phyloP scores from a whole-genome alignment of 1,284 basidiomycete species.

The Rhodotorula sp. region DNA sequence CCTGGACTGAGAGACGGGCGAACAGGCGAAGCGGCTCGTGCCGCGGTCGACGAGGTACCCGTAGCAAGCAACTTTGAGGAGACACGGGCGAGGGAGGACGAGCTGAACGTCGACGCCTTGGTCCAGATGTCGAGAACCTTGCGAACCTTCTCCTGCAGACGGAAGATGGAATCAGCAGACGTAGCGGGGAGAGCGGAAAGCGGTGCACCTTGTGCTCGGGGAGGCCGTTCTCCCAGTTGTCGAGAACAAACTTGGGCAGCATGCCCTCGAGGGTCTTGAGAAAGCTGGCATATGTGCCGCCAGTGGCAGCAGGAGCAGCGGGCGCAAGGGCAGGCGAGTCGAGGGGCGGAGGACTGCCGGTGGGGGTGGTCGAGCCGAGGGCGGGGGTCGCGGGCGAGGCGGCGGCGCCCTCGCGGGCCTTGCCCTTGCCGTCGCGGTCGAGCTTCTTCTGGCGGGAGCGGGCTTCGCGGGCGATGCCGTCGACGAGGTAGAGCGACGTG shows the following conservation, averaged over 20 bases:
- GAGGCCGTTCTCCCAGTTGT: conserved; percentile 66
- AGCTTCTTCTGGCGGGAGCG: conserved; percentile 66
- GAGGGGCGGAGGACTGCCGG: conserved; percentile 8
- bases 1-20: conserved; percentile 22
- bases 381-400: background rate
- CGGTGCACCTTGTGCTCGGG: conserved; percentile 82
- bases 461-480: conserved; percentile 83
- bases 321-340: background rate
- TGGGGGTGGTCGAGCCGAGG: conserved; percentile 26
- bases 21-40: background rate
- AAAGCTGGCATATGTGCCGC: conserved; percentile 77
- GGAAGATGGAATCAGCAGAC: too few relatives aligned
- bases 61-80: conserved; percentile 30
- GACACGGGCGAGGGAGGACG: conserved; percentile 58
- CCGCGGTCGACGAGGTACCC: background rate
- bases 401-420: background rate
- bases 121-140: conserved; percentile 95
- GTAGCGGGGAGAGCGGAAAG: conserved; percentile 43
- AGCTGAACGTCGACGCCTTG: conserved; percentile 80
- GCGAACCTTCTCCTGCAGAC: conserved; percentile 81
- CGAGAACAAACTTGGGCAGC: conserved; percentile 77
- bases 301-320: background rate
- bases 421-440: conserved; percentile 39
- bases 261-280: conserved; percentile 81
- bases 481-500: conserved; percentile 83